These are phyloP conservation scores for Marasmius oreades DNA, from an alignment of 1,284 basidiomycete genomes.

Conservation along the genomic window DNA sequence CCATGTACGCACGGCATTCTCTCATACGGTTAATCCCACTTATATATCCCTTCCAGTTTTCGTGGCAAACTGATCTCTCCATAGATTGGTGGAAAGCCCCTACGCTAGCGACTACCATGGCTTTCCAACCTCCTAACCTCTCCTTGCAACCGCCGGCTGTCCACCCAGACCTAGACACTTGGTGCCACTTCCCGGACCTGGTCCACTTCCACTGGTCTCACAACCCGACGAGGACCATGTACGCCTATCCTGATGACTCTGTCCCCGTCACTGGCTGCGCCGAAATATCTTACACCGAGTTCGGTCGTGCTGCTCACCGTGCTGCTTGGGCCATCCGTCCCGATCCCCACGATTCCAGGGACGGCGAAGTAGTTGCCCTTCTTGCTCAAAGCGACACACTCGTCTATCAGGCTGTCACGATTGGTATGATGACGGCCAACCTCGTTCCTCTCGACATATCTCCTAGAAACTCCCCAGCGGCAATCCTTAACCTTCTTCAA, in stretches of 20 bases:
- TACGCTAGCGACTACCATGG: neutral
- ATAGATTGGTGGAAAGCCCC: too few relatives aligned
- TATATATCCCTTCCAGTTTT: too few relatives aligned
- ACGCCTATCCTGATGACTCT: slow-evolving; percentile 3
- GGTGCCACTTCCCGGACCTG: slow-evolving; percentile 5
- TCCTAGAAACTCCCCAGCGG: slow-evolving; percentile 31
- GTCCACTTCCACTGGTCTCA: slow-evolving; percentile 3
- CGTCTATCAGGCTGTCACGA: slow-evolving; percentile 26
- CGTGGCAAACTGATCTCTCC: too few relatives aligned
- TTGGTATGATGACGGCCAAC: slow-evolving; percentile 23
- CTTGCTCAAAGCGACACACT: slow-evolving; percentile 28
- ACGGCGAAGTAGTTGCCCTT: slow-evolving; percentile 22
- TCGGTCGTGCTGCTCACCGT: slow-evolving; percentile 8
- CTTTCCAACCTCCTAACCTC: neutral
- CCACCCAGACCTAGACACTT: slow-evolving; percentile 7
- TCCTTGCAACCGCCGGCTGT: neutral
- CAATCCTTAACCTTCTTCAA: slow-evolving; percentile 28
- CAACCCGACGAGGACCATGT: slow-evolving; percentile 5
- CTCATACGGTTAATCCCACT: too few relatives aligned
- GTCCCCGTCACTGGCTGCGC: neutral
- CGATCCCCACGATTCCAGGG: slow-evolving; percentile 1
- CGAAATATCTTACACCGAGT: slow-evolving; percentile 8
- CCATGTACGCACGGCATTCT: too few relatives aligned
- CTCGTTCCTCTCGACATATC: slow-evolving; percentile 29
- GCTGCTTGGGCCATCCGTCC: slow-evolving; percentile 2